A percentile compares a stretch with the other conserved stretches of the same genome.
Conservation (phyloP, 2,329 filamentous ascomycete species). For the Trichoderma breve region DNA sequence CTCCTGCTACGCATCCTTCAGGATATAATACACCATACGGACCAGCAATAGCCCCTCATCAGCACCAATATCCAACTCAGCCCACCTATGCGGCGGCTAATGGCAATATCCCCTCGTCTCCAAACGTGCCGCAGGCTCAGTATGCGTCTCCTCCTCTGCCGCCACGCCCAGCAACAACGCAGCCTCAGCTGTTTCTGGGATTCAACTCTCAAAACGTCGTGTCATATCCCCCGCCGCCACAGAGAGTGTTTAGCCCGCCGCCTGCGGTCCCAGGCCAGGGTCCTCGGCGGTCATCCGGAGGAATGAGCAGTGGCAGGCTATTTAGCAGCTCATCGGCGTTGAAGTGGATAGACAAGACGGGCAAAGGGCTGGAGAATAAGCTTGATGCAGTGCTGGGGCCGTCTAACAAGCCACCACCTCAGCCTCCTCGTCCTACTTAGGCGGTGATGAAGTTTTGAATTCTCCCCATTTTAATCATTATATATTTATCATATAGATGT, state of each 20-base stretch:
- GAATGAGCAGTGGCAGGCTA: conserved; percentile 25
- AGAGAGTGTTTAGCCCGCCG: conserved; percentile 33
- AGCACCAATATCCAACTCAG: conserved; percentile 20
- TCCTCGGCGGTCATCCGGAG: conserved; percentile 24
- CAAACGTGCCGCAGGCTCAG: not conserved
- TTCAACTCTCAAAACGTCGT: conserved; percentile 26
- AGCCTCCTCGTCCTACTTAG: conserved; percentile 12
- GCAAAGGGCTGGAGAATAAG: conserved; percentile 35
- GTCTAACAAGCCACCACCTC: conserved; percentile 11
- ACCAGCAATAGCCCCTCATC: conserved; percentile 5
- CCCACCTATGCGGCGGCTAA: conserved; percentile 15
- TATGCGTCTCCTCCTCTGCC: conserved; percentile 29
- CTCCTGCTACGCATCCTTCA: conserved; percentile 6
- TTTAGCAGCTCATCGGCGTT: conserved; percentile 36
- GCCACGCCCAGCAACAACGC: conserved; percentile 28
- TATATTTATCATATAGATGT: not conserved
- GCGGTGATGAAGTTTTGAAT: not conserved
- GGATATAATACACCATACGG: conserved; percentile 13
- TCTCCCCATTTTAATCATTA: not conserved
- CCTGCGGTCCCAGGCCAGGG: conserved; percentile 18
- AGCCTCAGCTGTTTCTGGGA: conserved; percentile 23
- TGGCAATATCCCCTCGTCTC: not conserved
- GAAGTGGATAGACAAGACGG: conserved; percentile 38
- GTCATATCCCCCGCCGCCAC: conserved; percentile 34
- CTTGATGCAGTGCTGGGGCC: conserved; percentile 31